Evolutionary conservation across 1,284 basidiomycete species (phyloP).

Genomic region (Cystobasidium pallidum): DNA sequence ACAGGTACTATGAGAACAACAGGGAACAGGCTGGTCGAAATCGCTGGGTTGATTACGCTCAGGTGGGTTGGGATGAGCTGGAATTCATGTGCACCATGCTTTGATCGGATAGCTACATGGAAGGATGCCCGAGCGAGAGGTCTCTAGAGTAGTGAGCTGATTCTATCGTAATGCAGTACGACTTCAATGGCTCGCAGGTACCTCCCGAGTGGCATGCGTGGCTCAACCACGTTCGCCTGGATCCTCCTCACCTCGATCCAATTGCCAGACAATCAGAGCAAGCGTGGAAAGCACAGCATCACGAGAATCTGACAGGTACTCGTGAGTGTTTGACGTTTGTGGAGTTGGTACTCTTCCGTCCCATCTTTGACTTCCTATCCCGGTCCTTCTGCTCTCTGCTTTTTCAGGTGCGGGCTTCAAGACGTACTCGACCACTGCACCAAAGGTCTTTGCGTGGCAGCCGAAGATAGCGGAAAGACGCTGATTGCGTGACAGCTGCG

Average conservation of each 20-base stretch:
- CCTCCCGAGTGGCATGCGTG: constrained; percentile 94
- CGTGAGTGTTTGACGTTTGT: too few relatives aligned
- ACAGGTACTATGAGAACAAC: constrained; percentile 83
- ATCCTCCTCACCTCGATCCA: constrained; percentile 73
- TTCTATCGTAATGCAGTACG: too few relatives aligned
- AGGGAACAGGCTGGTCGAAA: constrained; percentile 78
- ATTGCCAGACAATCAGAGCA: constrained; percentile 70
- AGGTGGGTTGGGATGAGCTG: constrained; percentile 62
- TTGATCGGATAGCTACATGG: not conserved
- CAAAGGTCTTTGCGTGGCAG: constrained; percentile 82
- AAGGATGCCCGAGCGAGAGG: too few relatives aligned
- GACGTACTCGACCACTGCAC: constrained; percentile 79
- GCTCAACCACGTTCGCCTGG: constrained; percentile 84
- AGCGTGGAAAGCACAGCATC: constrained; percentile 70
- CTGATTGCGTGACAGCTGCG: not conserved
- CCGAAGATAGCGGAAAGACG: constrained; percentile 64
- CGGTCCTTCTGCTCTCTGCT: not conserved
- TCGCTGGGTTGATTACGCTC: constrained; percentile 88
- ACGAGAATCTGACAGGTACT: constrained; percentile 83
- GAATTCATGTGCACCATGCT: not conserved
- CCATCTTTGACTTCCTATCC: too few relatives aligned
- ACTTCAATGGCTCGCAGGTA: constrained; percentile 85
- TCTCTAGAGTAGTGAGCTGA: too few relatives aligned
- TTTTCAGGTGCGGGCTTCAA: constrained; percentile 69
- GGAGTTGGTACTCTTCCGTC: too few relatives aligned